Evolutionary conservation across 2,329 filamentous ascomycete species (phyloP), one percentile per base, ranked within the genome.

Genomic region (Pestalotiopsis sp.): DNA sequence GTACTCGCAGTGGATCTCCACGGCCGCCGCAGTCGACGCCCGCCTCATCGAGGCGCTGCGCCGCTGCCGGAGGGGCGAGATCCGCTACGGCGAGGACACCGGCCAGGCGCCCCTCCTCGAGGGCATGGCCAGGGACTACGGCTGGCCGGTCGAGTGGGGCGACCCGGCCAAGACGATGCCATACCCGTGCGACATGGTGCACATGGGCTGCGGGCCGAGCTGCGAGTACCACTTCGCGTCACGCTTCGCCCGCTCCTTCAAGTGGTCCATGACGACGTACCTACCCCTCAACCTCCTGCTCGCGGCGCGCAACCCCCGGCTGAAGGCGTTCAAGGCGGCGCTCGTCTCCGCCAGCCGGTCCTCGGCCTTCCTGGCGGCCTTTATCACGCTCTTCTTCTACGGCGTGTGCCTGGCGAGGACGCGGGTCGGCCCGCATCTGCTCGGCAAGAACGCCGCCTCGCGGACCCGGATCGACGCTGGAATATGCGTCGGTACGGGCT

Each of bases 381-480:
- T 95, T 78, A 91, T 97, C 71, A 83, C 88, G 1, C 81, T 94
- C 11, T 96, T 95, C 77, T 97, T 94, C 81, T 97, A 97, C 76
- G 90, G 91, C 35, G 91, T 97, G 3, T 97, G 94, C 76, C 87
- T 97, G 0, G 84, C 89, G 5, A 88, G 94, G 58, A 94, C 90
- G 1, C 86, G 92, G 11, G 69, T 96, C 6, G 93, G 93, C 0
- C 94, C 94, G 0, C 86, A 77, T 40, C 24, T 95, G 13, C 81
- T 94, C 26, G 86, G 88, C n/a, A 81, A 76, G 20, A 84, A 88
- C 68, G 78, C 77, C 0, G 72, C 76, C 1, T 75, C 80, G 26
- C 79, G 84, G 30, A 86, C 88, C 74, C 77, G 74, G 64, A 86
- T 91, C 68, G 88, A 91, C 68, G 78, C 83, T 5, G 90, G 90